Conservation (phyloP, 1,284 basidiomycete genomes). For the Ceratobasidium sp. region DNA sequence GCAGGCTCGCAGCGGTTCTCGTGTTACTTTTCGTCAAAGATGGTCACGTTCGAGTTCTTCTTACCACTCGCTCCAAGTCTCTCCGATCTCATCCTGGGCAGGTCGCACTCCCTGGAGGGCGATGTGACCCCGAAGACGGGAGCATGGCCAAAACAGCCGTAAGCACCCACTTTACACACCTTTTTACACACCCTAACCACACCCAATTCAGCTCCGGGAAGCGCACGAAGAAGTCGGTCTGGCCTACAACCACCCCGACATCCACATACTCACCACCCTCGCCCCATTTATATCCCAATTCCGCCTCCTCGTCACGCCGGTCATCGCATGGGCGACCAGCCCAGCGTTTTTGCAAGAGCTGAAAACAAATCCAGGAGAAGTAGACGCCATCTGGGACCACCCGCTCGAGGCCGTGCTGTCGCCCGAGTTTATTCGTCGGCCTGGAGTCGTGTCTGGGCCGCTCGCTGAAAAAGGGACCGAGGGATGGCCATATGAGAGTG, state of each 20-base stretch:
- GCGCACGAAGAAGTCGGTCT: constrained; percentile 84
- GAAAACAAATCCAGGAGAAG: constrained; percentile 60
- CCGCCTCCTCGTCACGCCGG: constrained; percentile 69
- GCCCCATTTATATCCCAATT: constrained; percentile 76
- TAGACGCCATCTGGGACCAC: constrained; percentile 80
- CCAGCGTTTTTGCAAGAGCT: constrained; percentile 55
- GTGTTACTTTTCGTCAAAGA: constrained; percentile 77
- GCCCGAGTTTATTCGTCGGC: constrained; percentile 59
- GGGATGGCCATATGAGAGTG: constrained; percentile 79
- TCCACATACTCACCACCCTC: constrained; percentile 71
- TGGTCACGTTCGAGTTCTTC: constrained; percentile 73
- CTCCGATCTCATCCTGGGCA: constrained; percentile 80
- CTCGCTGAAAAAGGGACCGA: constrained; percentile 69
- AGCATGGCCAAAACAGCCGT: constrained; percentile 78
- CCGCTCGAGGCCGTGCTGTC: constrained; percentile 76
- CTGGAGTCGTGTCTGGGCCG: constrained; percentile 54
- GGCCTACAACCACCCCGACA: constrained; percentile 64
- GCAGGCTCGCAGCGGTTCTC: constrained; percentile 71
- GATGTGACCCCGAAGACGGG: constrained; percentile 73
- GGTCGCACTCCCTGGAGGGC: constrained; percentile 85
- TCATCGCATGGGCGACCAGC: constrained; percentile 73
- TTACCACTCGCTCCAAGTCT: constrained; percentile 83
- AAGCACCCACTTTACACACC: constrained; percentile 51
- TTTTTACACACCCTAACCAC: constrained; percentile 4
- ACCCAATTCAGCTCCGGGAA: constrained; percentile 70